phyloP scores from a whole-genome alignment of 805 yeast species.

The Starmerella sirachaensis region DNA sequence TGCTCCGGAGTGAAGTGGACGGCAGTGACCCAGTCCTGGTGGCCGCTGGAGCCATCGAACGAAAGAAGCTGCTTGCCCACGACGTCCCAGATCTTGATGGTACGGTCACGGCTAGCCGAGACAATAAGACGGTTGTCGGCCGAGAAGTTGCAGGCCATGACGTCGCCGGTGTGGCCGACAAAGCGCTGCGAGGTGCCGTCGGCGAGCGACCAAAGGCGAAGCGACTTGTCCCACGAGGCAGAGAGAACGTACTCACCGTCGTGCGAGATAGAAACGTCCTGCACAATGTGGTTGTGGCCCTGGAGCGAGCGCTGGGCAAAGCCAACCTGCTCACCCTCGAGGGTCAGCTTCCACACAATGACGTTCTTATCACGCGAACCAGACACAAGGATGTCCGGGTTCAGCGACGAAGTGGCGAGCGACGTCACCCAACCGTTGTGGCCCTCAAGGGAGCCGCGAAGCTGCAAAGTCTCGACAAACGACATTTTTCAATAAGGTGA shows the following conservation, averaged over 20 bases:
- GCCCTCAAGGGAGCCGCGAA: conserved; percentile 99
- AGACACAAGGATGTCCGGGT: conserved; percentile 96
- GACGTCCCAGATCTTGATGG: conserved; percentile 99
- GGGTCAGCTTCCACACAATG: conserved; percentile 94
- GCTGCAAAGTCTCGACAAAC: conserved; percentile 78
- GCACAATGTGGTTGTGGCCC: conserved; percentile 99
- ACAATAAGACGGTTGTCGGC: conserved; percentile 95
- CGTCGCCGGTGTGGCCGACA: conserved; percentile 97
- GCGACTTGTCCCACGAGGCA: conserved; percentile 98
- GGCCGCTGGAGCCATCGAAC: conserved; percentile 56
- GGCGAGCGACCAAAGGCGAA: conserved; percentile 95
- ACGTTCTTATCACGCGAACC: conserved; percentile 98
- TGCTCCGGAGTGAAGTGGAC: conserved; percentile 86
- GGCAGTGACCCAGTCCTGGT: conserved; percentile 98
- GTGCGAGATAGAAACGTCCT: conserved; percentile 93
- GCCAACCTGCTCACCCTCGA: conserved; percentile 96
- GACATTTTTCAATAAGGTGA: conserved; percentile 20
- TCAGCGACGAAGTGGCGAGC: conserved; percentile 93
- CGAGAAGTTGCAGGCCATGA: conserved; percentile 91
- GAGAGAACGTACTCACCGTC: conserved; percentile 97
- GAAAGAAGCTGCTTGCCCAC: conserved; percentile 94
- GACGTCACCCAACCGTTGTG: conserved; percentile 78
- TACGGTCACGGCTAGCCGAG: conserved; percentile 97
- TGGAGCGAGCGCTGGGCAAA: conserved; percentile 92
- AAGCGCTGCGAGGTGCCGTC: conserved; percentile 92